Base-by-base conservation (phyloP, 768 basidiomycete genomes). In the Gloeostereum incarnatum region DNA sequence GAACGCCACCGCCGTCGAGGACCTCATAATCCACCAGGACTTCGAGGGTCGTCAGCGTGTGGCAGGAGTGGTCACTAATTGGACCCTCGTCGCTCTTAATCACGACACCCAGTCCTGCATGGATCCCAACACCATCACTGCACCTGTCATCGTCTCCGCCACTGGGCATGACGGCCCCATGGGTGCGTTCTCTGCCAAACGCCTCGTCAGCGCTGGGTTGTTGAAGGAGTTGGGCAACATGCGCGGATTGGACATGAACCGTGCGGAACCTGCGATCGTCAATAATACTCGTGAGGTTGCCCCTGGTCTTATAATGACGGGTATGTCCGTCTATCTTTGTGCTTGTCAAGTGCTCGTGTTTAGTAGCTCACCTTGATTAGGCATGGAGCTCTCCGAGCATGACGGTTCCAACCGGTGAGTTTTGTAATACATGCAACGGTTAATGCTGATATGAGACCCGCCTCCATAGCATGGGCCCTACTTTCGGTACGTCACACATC, bases 91-190 rank as follows among this genome's bases (percentile, higher is more conserved):
- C 35, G 63, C 70, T 14, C 53, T 66, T 37, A 69, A 66, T 62
- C 83, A 89, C 58, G 82, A 83, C 46, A 82, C 81, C 34, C 83
- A 85, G 58, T 79, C 75, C 6, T 78, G 73, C 62, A 79, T 80
- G 75, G 82, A 86, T 55, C 82, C 83, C 30, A 80, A 81, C 60
- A 81, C 79, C 7, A 80, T 87, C 56, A 86, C 82, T n/a, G 81
- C 83, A 4, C 84, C 83, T 1, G 64, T 87, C 8, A 61, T 84
- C 49, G 61, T 83, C 36, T 76, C 77, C 18, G 80, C 79, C 16
- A 82, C 81, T 4, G 83, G 84, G 8, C 81, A 85, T 48, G 83
- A 87, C 45, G 81, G 81, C 1, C 78, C 77, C 2, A 84, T 85
- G 76, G 84, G 84, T 31, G 83, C 83, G 3, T 87, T 87, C 62